These are phyloP conservation scores for Pyrenula massariospora DNA, from an alignment of 495 filamentous ascomycete species.

Conservation along the genomic window DNA sequence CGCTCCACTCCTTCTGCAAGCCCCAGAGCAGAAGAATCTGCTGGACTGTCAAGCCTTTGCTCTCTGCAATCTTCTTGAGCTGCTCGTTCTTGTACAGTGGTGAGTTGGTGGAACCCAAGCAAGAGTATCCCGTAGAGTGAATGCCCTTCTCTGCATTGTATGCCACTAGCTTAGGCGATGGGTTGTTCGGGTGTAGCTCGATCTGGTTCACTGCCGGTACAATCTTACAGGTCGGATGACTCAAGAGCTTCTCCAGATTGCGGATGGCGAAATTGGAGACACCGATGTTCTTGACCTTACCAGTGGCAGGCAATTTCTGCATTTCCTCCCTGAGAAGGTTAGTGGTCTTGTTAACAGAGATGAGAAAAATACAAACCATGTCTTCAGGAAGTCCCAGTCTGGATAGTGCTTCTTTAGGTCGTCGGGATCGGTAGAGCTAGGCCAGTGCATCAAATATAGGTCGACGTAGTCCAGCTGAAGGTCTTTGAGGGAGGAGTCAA, in stretches of 20 bases:
- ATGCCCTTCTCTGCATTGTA: slow-evolving; percentile 60
- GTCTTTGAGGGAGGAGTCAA: slow-evolving; percentile 55
- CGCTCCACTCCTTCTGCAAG: slow-evolving; percentile 58
- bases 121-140: slow-evolving; percentile 57
- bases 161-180: slow-evolving; percentile 65
- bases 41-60: slow-evolving; percentile 53
- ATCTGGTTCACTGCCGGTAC: slow-evolving; percentile 84
- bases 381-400: slow-evolving; percentile 74
- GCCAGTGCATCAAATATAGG: slow-evolving; percentile 83
- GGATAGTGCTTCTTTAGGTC: slow-evolving; percentile 44
- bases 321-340: slow-evolving; percentile 44
- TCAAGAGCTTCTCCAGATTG: slow-evolving; percentile 46
- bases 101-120: slow-evolving; percentile 49
- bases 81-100: slow-evolving; percentile 45
- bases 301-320: slow-evolving; percentile 69
- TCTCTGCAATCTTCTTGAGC: slow-evolving; percentile 47
- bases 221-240: slow-evolving; percentile 43
- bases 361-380: slow-evolving; percentile 37
- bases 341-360: slow-evolving; percentile 9
- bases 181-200: slow-evolving; percentile 78
- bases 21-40: slow-evolving; percentile 63
- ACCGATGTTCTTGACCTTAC: slow-evolving; percentile 66
- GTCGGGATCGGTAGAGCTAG: slow-evolving; percentile 47
- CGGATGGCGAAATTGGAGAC: slow-evolving; percentile 52
- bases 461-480: slow-evolving; percentile 71